phyloP scores from a whole-genome alignment of 441 rosid genomes.

The Theobroma grandiflorum region DNA sequence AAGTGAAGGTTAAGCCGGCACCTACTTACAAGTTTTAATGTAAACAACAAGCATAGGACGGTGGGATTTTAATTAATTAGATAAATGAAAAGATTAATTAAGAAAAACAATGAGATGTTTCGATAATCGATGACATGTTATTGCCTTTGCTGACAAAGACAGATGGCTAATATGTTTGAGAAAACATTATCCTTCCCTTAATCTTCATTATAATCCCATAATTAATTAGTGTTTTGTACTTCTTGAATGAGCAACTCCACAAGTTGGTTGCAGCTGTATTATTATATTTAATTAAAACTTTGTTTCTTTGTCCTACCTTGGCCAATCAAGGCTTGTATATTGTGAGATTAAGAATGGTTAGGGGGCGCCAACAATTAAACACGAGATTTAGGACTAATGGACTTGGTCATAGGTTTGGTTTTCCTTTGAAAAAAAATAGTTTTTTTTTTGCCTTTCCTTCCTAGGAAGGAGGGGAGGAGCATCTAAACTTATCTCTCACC shows the following conservation, averaged over 20 bases:
- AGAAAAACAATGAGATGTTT: not conserved
- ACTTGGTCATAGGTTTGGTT: not conserved
- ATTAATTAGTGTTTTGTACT: not conserved
- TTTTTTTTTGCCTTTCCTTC: not conserved
- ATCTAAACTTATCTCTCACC: constrained; percentile 5
- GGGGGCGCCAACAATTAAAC: not conserved
- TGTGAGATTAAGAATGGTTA: not conserved
- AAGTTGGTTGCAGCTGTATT: no score
- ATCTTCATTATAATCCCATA: not conserved
- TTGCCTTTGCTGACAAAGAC: constrained; percentile 11
- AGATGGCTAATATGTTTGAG: not conserved
- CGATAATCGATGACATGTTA: not conserved
- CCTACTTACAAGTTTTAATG: not conserved
- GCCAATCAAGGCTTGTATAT: not conserved
- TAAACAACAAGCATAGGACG: not conserved
- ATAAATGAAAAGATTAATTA: not conserved
- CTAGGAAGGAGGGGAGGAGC: not conserved
- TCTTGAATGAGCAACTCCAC: not conserved
- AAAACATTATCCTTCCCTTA: not conserved
- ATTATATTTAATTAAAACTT: no score
- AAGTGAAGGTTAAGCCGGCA: constrained; percentile 1
- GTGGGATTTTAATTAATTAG: not conserved
- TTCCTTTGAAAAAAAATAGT: not conserved
- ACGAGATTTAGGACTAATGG: not conserved
- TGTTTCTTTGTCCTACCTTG: not conserved